Conservation (phyloP, 352 stramenopile genomes). For the Globisporangium nunn region DNA sequence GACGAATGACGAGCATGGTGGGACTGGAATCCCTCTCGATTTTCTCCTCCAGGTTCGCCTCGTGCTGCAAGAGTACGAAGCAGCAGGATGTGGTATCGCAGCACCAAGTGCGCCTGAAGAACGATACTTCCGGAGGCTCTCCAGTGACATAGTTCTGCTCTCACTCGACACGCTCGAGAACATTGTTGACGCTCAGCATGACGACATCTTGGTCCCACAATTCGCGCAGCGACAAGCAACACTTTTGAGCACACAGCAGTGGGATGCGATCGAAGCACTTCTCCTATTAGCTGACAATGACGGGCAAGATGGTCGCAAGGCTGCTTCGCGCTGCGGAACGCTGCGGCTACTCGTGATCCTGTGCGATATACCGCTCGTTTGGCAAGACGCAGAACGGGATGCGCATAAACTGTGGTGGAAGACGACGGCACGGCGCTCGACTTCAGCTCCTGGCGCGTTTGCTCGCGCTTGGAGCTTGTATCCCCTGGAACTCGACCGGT, state of each 20-base stretch:
- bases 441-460: neutral
- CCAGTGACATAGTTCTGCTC: slow-evolving; percentile 19
- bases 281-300: neutral
- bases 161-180: slow-evolving; percentile 38
- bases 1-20: neutral
- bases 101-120: slow-evolving; percentile 10
- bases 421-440: neutral
- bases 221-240: slow-evolving; percentile 25
- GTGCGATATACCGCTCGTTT: slow-evolving; percentile 47
- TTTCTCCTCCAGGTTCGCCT: slow-evolving; percentile 21
- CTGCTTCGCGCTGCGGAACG: neutral
- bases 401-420: slow-evolving; percentile 15
- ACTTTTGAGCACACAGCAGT: slow-evolving; percentile 24
- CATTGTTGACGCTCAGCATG: slow-evolving; percentile 6
- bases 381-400: slow-evolving; percentile 15
- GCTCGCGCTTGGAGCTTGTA: slow-evolving; percentile 28
- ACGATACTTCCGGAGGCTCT: slow-evolving; percentile 21
- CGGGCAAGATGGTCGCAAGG: neutral
- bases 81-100: slow-evolving; percentile 17
- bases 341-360: slow-evolving; percentile 31
- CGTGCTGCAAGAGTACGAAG: slow-evolving; percentile 39
- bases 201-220: neutral
- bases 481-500: slow-evolving; percentile 23
- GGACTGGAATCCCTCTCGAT: slow-evolving; percentile 19
- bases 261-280: slow-evolving; percentile 25